These are phyloP conservation scores for Monilinia vaccinii-corymbosi DNA, from an alignment of 2,329 filamentous ascomycete species.

Conservation along the genomic window DNA sequence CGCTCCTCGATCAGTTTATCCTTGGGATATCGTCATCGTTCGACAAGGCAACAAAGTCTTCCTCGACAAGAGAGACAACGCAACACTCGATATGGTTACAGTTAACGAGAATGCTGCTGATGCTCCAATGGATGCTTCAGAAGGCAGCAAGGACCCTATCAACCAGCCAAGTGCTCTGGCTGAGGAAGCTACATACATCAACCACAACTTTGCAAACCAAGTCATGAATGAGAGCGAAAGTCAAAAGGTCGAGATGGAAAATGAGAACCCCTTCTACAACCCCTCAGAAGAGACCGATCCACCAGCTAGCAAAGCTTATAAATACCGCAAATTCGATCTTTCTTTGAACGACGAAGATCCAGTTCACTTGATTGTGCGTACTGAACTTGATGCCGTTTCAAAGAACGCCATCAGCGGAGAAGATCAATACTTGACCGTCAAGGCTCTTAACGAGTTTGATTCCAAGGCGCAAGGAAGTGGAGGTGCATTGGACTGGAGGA, in stretches of 20 bases:
- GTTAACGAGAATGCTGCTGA: slow-evolving; percentile 99
- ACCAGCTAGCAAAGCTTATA: slow-evolving; percentile 93
- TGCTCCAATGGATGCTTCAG: slow-evolving; percentile 81
- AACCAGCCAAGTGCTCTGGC: slow-evolving; percentile 91
- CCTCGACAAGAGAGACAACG: slow-evolving; percentile 96
- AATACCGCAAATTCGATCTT: slow-evolving; percentile 94
- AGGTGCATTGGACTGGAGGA: slow-evolving; percentile 92
- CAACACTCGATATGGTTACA: slow-evolving; percentile 91
- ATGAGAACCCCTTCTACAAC: slow-evolving; percentile 98
- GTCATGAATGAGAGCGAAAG: slow-evolving; percentile 75
- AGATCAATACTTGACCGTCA: slow-evolving; percentile 84
- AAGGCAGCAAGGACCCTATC: slow-evolving; percentile 87
- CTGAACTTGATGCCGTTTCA: slow-evolving; percentile 89
- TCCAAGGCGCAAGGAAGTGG: slow-evolving; percentile 94
- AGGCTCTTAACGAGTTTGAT: slow-evolving; percentile 98
- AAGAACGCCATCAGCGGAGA: slow-evolving; percentile 91
- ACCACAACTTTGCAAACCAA: slow-evolving; percentile 98
- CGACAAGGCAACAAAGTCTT: slow-evolving; percentile 94
- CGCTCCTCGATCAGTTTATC: slow-evolving; percentile 90
- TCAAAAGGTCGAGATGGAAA: slow-evolving; percentile 71
- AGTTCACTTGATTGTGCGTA: slow-evolving; percentile 84
- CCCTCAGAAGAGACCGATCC: slow-evolving; percentile 85
- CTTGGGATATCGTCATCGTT: slow-evolving; percentile 94
- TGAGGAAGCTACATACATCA: slow-evolving; percentile 98
- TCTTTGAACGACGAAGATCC: slow-evolving; percentile 87